phyloP scores from a whole-genome alignment of 768 basidiomycete genomes.

The Pulveroboletus sp. region DNA sequence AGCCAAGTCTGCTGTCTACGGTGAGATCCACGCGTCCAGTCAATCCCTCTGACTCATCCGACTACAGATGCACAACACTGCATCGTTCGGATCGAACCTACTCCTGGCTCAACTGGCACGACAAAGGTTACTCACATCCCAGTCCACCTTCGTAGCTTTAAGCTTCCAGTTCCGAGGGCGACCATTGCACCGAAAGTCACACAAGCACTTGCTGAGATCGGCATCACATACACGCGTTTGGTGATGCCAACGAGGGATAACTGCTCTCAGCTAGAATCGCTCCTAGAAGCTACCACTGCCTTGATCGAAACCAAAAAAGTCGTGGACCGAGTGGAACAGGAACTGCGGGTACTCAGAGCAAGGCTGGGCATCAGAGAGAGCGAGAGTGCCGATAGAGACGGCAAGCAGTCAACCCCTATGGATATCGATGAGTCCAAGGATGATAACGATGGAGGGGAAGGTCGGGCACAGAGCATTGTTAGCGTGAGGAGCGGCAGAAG shows the following conservation, averaged over 20 bases:
- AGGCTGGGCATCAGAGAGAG: slow-evolving; percentile 52
- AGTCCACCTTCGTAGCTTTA: slow-evolving; percentile 82
- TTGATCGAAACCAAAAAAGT: slow-evolving; percentile 87
- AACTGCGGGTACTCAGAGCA: slow-evolving; percentile 66
- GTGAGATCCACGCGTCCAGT: slow-evolving; percentile 32
- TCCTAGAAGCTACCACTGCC: slow-evolving; percentile 65
- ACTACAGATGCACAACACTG: slow-evolving; percentile 61
- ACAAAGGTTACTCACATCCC: slow-evolving; percentile 76
- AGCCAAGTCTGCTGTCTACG: slow-evolving; percentile 55
- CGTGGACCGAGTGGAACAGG: slow-evolving; percentile 82
- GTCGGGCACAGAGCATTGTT: slow-evolving; percentile 60
- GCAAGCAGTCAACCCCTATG: slow-evolving; percentile 41
- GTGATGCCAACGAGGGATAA: slow-evolving; percentile 95
- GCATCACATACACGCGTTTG: slow-evolving; percentile 64
- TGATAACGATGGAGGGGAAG: slow-evolving; percentile 33
- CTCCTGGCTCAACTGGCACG: slow-evolving; percentile 35
- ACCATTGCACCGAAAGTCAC: slow-evolving; percentile 71
- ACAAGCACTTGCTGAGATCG: slow-evolving; percentile 71
- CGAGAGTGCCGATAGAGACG: slow-evolving; percentile 36
- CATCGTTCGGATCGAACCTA: slow-evolving; percentile 63
- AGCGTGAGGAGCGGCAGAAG: slow-evolving; percentile 52
- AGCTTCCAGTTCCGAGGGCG: slow-evolving; percentile 75
- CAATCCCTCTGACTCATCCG: slow-evolving; percentile 13
- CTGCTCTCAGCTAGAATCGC: slow-evolving; percentile 61
- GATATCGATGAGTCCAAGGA: slow-evolving; percentile 46